Percentiles rank a stretch among this genome's conserved stretches.
phyloP scores from a whole-genome alignment of 805 yeast genomes.

The Clavispora phyllophila region DNA sequence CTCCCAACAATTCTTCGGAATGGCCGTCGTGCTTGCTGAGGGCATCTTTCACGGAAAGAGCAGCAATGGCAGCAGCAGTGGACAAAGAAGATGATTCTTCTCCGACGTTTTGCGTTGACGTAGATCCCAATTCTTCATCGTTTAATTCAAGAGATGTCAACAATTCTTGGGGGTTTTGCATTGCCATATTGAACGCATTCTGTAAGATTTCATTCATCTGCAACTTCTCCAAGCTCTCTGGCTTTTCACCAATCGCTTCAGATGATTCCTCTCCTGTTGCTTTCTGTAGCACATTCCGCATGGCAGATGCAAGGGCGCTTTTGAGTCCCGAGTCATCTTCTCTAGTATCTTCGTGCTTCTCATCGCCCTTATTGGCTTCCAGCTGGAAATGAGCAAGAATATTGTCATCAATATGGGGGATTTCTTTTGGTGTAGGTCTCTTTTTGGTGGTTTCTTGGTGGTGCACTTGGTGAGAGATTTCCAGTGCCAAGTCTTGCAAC shows the following conservation, averaged over 20 bases:
- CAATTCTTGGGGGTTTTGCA: conserved; percentile 53
- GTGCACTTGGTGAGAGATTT: conserved; percentile 25
- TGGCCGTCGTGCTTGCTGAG: conserved; percentile 1
- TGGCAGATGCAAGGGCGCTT: conserved; percentile 11
- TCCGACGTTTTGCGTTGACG: background rate
- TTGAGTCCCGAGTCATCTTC: conserved; percentile 6
- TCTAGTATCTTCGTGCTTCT: background rate
- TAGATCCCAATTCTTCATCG: conserved; percentile 8
- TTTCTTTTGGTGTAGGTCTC: conserved; percentile 14
- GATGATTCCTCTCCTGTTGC: background rate
- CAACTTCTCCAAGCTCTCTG: conserved; percentile 48
- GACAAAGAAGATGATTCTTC: conserved; percentile 3
- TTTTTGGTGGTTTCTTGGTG: conserved; percentile 17
- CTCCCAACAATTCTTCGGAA: background rate
- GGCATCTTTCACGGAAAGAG: conserved; percentile 7
- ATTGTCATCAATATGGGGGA: conserved; percentile 34
- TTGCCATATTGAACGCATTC: conserved; percentile 73
- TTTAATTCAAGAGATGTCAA: conserved; percentile 32
- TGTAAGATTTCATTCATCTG: conserved; percentile 69
- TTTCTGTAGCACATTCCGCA: conserved; percentile 9
- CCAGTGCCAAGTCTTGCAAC: conserved; percentile 25
- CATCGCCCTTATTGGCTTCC: conserved; percentile 25
- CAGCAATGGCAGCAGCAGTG: conserved; percentile 13
- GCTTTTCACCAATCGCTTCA: conserved; percentile 9
- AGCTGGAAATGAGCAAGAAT: conserved; percentile 33